Conservation (phyloP, 495 filamentous ascomycete species). For the Margaritispora aquatica region DNA sequence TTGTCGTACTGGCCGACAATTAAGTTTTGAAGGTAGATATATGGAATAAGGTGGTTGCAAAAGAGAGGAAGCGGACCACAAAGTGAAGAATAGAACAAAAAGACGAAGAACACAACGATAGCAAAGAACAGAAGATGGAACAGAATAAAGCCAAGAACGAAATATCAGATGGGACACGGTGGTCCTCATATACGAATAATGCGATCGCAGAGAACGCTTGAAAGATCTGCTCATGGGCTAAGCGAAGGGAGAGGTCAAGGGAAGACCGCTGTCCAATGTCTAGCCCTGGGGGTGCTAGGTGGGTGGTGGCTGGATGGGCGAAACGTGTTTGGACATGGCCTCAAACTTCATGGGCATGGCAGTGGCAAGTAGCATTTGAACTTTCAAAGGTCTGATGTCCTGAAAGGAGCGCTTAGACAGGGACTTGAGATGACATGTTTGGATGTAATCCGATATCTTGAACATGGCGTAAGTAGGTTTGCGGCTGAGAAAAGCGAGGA, state of each 20-base stretch:
- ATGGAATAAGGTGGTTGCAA: background rate
- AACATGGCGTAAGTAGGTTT: background rate
- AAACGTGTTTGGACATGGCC: constrained; percentile 35
- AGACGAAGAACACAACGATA: constrained; percentile 22
- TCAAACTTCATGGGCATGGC: constrained; percentile 4
- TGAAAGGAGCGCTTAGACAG: background rate
- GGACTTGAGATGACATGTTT: constrained; percentile 15
- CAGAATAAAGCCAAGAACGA: constrained; percentile 21
- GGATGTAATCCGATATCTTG: background rate
- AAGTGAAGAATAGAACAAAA: constrained; percentile 19
- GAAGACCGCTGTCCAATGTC: too few relatives aligned
- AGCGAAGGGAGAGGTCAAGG: too few relatives aligned
- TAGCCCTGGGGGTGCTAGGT: too few relatives aligned
- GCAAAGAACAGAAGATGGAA: constrained; percentile 21
- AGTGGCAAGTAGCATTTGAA: too few relatives aligned
- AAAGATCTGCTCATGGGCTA: constrained; percentile 25
- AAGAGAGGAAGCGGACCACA: constrained; percentile 17
- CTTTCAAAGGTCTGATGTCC: background rate
- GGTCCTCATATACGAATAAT: constrained; percentile 24
- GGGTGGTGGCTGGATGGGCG: constrained; percentile 26
- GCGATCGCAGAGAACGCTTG: constrained; percentile 17
- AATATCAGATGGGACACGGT: constrained; percentile 1
- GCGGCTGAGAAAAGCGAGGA: background rate
- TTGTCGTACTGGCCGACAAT: constrained; percentile 28
- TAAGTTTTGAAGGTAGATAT: constrained; percentile 16